Evolutionary conservation across 495 filamentous ascomycete genomes (phyloP).

Genomic region (Sordaria brevicollis): DNA sequence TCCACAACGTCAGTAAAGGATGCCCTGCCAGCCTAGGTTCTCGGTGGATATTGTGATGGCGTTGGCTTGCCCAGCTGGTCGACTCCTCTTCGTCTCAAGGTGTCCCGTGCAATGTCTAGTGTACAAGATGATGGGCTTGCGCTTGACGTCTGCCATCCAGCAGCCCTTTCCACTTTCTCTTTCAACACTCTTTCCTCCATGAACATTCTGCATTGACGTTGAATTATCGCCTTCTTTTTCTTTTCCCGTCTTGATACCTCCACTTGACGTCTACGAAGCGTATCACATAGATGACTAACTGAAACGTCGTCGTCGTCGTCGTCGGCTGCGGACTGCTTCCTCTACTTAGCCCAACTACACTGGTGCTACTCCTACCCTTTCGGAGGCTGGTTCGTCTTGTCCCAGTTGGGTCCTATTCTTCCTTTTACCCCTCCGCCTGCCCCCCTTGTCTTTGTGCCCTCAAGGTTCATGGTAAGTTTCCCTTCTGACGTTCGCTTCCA

Average conservation of each 20-base stretch:
- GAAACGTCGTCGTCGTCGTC: background rate
- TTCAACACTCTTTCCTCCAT: background rate
- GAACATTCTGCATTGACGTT: background rate
- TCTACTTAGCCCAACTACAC: background rate
- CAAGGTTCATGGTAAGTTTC: background rate
- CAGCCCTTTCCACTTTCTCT: background rate
- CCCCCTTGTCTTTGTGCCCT: background rate
- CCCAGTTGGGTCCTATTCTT: background rate
- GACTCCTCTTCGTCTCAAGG: background rate
- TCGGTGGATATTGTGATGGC: background rate
- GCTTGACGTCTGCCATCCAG: background rate
- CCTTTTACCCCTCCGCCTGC: background rate
- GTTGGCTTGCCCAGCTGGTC: background rate
- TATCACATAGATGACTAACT: background rate
- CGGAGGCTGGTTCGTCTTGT: background rate
- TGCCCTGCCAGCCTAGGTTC: background rate
- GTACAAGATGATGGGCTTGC: background rate
- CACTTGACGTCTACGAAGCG: background rate
- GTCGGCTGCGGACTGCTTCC: background rate
- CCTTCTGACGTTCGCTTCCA: background rate
- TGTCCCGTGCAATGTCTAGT: background rate
- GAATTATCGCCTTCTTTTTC: background rate
- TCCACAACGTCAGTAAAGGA: background rate
- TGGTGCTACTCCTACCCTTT: background rate
- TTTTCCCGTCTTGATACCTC: background rate